These are phyloP conservation scores for Fusarium oxysporum DNA, from an alignment of 2,329 filamentous ascomycete genomes.

Conservation along the genomic window DNA sequence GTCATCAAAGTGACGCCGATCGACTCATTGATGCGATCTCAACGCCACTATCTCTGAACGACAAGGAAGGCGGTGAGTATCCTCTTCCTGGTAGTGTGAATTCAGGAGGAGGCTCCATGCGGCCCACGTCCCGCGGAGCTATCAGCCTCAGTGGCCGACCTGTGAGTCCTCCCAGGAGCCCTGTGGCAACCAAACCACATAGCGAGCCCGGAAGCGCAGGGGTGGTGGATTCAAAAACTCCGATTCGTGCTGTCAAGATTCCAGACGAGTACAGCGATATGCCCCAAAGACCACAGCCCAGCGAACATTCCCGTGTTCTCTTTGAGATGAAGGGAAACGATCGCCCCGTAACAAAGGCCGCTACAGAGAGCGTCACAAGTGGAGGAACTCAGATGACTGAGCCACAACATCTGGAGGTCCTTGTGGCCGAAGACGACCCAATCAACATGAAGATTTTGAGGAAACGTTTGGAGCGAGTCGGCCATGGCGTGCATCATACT, in stretches of 20 bases:
- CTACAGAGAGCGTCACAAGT: slow-evolving; percentile 43
- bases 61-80: slow-evolving; percentile 50
- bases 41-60: slow-evolving; percentile 62
- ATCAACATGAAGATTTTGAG: slow-evolving; percentile 86
- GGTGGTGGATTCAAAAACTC: slow-evolving; percentile 59
- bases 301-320: slow-evolving; percentile 51
- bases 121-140: slow-evolving; percentile 6
- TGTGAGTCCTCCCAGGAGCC: slow-evolving; percentile 25
- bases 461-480: slow-evolving; percentile 81
- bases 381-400: slow-evolving; percentile 35
- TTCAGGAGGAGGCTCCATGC: slow-evolving; percentile 29
- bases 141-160: slow-evolving; percentile 20
- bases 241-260: slow-evolving; percentile 60
- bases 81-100: slow-evolving; percentile 32
- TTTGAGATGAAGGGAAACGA: slow-evolving; percentile 52
- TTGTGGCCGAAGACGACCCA: slow-evolving; percentile 89
- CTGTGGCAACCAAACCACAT: slow-evolving; percentile 25
- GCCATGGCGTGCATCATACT: slow-evolving; percentile 78
- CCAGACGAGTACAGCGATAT: slow-evolving; percentile 59
- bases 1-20: slow-evolving; percentile 72
- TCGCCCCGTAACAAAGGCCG: slow-evolving; percentile 4
- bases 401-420: slow-evolving; percentile 63
- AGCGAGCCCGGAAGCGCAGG: slow-evolving; percentile 51
- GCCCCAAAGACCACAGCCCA: slow-evolving; percentile 46
- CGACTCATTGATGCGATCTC: slow-evolving; percentile 78